Evolutionary conservation across 108 stramenopile genomes (phyloP).

Genomic region (Cyclostephanos invisitatus): DNA sequence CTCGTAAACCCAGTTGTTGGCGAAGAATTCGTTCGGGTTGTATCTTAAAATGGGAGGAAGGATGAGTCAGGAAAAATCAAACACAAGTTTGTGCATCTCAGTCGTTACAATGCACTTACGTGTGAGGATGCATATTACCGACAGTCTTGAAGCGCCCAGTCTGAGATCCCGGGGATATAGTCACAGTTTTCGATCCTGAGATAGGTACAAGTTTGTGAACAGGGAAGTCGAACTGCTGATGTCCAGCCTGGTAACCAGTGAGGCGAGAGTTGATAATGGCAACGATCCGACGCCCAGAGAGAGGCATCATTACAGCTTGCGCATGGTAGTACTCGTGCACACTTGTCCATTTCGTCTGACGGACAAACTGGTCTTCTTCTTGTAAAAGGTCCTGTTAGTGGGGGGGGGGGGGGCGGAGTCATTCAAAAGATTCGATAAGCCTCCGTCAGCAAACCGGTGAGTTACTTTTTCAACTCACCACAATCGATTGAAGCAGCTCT

Average conservation of each 20-base stretch:
- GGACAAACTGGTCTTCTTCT: constrained; percentile 15
- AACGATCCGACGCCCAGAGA: constrained; percentile 56
- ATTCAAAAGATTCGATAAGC: not conserved
- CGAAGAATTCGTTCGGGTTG: constrained; percentile 63
- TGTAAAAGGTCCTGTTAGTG: constrained; percentile 18
- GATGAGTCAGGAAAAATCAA: not conserved
- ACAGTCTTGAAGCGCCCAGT: constrained; percentile 56
- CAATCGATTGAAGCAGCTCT: constrained; percentile 38
- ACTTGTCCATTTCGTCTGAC: constrained; percentile 33
- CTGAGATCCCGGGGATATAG: constrained; percentile 53
- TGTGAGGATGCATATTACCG: constrained; percentile 54
- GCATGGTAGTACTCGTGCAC: constrained; percentile 50
- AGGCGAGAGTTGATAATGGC: constrained; percentile 55
- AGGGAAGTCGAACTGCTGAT: constrained; percentile 68
- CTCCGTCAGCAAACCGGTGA: not conserved
- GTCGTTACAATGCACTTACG: constrained; percentile 21
- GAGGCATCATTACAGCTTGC: constrained; percentile 53
- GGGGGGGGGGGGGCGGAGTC: not conserved
- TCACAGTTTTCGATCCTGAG: constrained; percentile 42
- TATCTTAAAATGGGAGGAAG: not conserved
- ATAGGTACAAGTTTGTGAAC: constrained; percentile 46
- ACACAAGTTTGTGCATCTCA: not conserved
- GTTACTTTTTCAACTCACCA: constrained; percentile 4
- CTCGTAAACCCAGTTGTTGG: constrained; percentile 74
- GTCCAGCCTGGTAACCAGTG: constrained; percentile 47